Base-by-base conservation (phyloP, 805 yeast species). In the Ascoidea tarda region DNA sequence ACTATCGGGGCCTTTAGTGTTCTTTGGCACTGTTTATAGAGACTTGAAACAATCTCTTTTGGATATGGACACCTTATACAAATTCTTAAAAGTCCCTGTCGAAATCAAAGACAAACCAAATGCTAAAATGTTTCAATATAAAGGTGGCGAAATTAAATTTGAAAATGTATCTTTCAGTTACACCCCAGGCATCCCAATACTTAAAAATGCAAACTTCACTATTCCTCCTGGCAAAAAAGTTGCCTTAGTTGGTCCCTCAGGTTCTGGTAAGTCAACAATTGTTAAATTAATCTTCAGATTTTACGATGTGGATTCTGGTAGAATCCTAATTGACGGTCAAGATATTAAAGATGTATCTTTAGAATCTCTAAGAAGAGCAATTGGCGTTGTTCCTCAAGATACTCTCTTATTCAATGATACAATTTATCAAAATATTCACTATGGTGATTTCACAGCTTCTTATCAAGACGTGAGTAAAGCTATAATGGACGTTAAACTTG, bases 61-160 rank as follows among this genome's bases (percentile, higher is more conserved):
- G 53, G 99, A 93, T 66, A 93, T 93, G 99, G 99, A 93, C 68
- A 82, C 96, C 6, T 70, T 93, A 54, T 93, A 93, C 70, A 82
- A 84, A 58, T 73, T 93, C 49, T 96, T 89, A 64, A 81, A 80
- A 56, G 81, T 86, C 60, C 78, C 82, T 50, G 75, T 93, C 32
- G 71, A 69, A 51, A 83, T 93, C 56, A 69, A 73, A 55, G 86
- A 87, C 54, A 67, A 71, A 6, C 81, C 81, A 2, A 67, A 70
- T 55, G 91, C 95, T 0, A 77, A 76, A 54, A 81, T 81, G 1
- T 70, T 89, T 52, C 58, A 68, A 16, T 69, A 88, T 46, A 65
- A 64, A 46, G 64, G 52, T 1, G 91, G 95, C 50, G 95, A 88
- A 58, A 87, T 91, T 58, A 72, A 64, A 55, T 93, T 91, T 66